Evolutionary conservation across 257 asterid species (phyloP).

Genomic region (Plantago ovata): DNA sequence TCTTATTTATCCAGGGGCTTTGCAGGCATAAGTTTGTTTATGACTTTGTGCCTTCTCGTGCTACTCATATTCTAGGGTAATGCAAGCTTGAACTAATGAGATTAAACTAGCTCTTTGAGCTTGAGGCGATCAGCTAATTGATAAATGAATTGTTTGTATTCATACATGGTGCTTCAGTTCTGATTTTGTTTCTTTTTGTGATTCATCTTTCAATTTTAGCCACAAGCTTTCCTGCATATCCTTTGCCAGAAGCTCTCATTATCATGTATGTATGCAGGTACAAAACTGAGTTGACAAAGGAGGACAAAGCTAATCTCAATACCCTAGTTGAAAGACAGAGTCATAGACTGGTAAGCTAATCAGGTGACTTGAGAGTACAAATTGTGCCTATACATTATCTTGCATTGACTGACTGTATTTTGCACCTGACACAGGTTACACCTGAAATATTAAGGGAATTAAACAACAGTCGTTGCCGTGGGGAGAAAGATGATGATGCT

Average conservation of each 20-base stretch:
- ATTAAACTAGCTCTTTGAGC: neutral
- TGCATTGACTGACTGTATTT: neutral
- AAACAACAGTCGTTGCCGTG: slow-evolving; percentile 85
- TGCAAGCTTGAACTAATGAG: neutral
- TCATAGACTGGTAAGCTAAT: slow-evolving; percentile 67
- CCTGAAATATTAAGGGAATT: slow-evolving; percentile 89
- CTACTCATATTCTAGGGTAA: neutral
- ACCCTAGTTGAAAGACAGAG: slow-evolving; percentile 64
- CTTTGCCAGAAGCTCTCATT: slow-evolving; percentile 1
- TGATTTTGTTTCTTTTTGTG: too few species aligned
- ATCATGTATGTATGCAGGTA: slow-evolving; percentile 45
- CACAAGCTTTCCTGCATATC: neutral
- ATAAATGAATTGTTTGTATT: neutral
- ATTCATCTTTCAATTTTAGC: too few species aligned
- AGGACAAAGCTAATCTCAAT: slow-evolving; percentile 65
- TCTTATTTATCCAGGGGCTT: neutral
- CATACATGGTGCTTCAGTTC: too few species aligned
- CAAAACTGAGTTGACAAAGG: slow-evolving; percentile 77
- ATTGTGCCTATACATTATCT: neutral
- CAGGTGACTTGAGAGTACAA: slow-evolving; percentile 8
- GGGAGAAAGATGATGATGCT: slow-evolving; percentile 76
- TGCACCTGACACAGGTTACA: slow-evolving; percentile 61
- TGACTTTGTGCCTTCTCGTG: slow-evolving; percentile 6
- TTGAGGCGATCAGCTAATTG: slow-evolving; percentile 3
- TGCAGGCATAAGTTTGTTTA: neutral